These are phyloP conservation scores for Metschnikowia henanensis DNA, from an alignment of 805 yeast genomes.

Conservation along the genomic window DNA sequence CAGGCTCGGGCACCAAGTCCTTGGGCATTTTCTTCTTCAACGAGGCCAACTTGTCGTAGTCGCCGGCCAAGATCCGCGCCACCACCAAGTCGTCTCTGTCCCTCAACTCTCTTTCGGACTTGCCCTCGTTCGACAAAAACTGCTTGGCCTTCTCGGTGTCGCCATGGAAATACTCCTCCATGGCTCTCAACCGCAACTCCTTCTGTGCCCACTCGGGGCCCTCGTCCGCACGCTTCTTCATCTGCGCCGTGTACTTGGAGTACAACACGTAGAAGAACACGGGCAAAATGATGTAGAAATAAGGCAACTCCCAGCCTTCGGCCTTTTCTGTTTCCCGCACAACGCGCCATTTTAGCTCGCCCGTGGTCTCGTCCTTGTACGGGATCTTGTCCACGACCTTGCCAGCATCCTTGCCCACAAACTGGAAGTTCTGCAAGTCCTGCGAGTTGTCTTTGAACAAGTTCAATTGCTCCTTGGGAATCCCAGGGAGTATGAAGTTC, in stretches of 20 bases:
- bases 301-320: slow-evolving; percentile 84
- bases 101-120: slow-evolving; percentile 54
- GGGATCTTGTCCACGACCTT: slow-evolving; percentile 82
- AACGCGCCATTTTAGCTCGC: slow-evolving; percentile 76
- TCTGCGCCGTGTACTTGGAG: slow-evolving; percentile 45
- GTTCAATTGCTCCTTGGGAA: slow-evolving; percentile 54
- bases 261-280: slow-evolving; percentile 58
- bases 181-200: slow-evolving; percentile 73
- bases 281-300: slow-evolving; percentile 73
- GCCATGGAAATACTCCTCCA: slow-evolving; percentile 61
- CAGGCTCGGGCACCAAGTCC: slow-evolving; percentile 39
- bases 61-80: slow-evolving; percentile 80
- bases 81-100: slow-evolving; percentile 76
- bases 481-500: slow-evolving; percentile 46
- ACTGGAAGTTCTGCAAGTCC: slow-evolving; percentile 57
- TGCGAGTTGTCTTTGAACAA: slow-evolving; percentile 60
- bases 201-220: slow-evolving; percentile 80
- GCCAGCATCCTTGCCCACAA: slow-evolving; percentile 48
- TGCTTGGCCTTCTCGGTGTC: slow-evolving; percentile 51
- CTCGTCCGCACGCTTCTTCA: slow-evolving; percentile 38
- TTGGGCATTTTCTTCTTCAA: slow-evolving; percentile 50
- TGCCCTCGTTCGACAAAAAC: slow-evolving; percentile 52
- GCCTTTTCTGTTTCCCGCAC: slow-evolving; percentile 69
- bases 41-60: slow-evolving; percentile 70
- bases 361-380: slow-evolving; percentile 74